Evolutionary conservation across 1,139 yeast species (phyloP).

Genomic region (Geotrichum phurueaensis): DNA sequence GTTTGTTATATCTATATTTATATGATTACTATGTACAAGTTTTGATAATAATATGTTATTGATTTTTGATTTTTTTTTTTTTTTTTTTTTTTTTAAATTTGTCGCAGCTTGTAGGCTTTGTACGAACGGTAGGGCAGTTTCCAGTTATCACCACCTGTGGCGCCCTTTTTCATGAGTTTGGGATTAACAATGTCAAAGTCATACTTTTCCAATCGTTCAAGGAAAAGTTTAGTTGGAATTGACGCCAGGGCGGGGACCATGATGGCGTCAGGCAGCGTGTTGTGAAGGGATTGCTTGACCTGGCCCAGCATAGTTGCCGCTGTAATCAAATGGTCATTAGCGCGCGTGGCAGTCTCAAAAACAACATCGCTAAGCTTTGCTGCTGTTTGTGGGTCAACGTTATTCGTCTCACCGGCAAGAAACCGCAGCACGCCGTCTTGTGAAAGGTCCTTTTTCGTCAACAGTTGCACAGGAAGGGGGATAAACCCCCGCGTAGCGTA

Average conservation of each 20-base stretch:
- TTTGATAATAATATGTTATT: neutral
- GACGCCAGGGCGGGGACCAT: conserved; percentile 52
- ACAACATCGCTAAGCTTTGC: conserved; percentile 52
- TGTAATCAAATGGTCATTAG: conserved; percentile 73
- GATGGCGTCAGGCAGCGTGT: conserved; percentile 55
- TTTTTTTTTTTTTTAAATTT: conserved; percentile 28
- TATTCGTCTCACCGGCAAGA: conserved; percentile 25
- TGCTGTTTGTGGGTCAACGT: conserved; percentile 25
- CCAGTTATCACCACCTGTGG: conserved; percentile 54
- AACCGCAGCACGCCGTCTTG: conserved; percentile 56
- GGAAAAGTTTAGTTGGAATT: conserved; percentile 58
- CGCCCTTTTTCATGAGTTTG: conserved; percentile 24
- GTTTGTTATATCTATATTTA: neutral
- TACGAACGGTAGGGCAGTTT: conserved; percentile 63
- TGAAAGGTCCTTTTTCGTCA: conserved; percentile 51
- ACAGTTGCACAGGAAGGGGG: conserved; percentile 54
- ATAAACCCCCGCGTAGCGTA: conserved; percentile 50
- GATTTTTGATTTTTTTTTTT: neutral
- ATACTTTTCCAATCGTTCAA: conserved; percentile 52
- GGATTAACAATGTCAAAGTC: conserved; percentile 59
- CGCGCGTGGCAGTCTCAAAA: conserved; percentile 65
- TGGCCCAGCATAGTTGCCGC: conserved; percentile 51
- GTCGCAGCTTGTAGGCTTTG: conserved; percentile 45
- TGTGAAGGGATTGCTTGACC: conserved; percentile 36
- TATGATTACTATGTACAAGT: neutral